These are phyloP conservation scores for Podospora pseudopauciseta DNA, from an alignment of 495 filamentous ascomycete species.

Conservation along the genomic window DNA sequence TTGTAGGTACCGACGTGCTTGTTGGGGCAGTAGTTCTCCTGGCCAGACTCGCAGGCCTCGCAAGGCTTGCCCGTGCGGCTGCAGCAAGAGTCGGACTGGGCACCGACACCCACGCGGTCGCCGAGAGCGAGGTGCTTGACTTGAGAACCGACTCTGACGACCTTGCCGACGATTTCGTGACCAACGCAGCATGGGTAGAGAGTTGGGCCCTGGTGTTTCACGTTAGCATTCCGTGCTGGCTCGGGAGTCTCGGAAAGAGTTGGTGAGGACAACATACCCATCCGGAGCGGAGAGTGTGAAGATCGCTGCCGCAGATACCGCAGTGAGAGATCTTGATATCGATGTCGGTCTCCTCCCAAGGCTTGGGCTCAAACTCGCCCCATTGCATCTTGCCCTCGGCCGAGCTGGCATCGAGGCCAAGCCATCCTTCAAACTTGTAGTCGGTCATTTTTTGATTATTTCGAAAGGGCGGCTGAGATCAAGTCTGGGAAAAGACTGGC, in stretches of 20 bases:
- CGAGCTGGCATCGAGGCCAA: constrained; percentile 58
- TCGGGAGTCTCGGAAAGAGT: not conserved
- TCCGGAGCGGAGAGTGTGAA: constrained; percentile 72
- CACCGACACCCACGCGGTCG: constrained; percentile 83
- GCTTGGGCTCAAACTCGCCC: constrained; percentile 71
- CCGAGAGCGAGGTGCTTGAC: constrained; percentile 60
- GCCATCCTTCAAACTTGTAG: constrained; percentile 73
- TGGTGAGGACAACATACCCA: constrained; percentile 47
- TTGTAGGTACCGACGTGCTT: constrained; percentile 65
- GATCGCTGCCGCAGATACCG: constrained; percentile 76
- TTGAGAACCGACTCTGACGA: constrained; percentile 63
- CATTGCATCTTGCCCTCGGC: constrained; percentile 68
- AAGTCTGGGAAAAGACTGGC: not conserved
- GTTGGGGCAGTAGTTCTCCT: constrained; percentile 66
- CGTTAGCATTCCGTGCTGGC: not conserved
- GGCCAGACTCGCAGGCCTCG: constrained; percentile 59
- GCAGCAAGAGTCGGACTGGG: constrained; percentile 69
- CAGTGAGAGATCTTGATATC: constrained; percentile 78
- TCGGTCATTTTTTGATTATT: constrained; percentile 25
- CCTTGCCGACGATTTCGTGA: constrained; percentile 81
- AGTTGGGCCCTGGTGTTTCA: constrained; percentile 46
- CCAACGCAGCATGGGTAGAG: constrained; percentile 72
- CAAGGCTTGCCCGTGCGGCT: constrained; percentile 53
- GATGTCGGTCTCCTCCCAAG: constrained; percentile 72
- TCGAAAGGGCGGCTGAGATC: not conserved